phyloP scores from a whole-genome alignment of 2,329 filamentous ascomycete genomes.

The Colletotrichum zoysiae region DNA sequence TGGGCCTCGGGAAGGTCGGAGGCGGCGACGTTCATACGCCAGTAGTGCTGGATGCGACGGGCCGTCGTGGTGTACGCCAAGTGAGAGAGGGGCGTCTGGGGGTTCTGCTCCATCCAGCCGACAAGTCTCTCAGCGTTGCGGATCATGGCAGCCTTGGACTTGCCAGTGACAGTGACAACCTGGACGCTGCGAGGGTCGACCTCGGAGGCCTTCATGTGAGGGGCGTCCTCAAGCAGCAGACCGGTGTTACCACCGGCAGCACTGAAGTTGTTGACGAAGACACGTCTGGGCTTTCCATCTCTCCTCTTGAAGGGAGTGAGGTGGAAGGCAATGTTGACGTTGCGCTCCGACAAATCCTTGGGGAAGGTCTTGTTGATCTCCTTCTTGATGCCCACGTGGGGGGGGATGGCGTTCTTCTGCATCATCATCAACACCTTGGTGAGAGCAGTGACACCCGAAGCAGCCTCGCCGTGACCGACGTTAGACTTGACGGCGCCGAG shows the following conservation, averaged over 20 bases:
- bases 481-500: constrained; percentile 75
- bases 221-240: constrained; percentile 73
- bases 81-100: constrained; percentile 65
- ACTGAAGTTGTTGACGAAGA: constrained; percentile 77
- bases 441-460: constrained; percentile 72
- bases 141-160: constrained; percentile 67
- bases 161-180: constrained; percentile 70
- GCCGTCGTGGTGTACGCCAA: constrained; percentile 78
- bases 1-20: constrained; percentile 57
- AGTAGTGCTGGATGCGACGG: constrained; percentile 65
- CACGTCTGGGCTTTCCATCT: constrained; percentile 60
- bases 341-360: constrained; percentile 66
- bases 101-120: constrained; percentile 64
- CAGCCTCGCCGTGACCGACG: constrained; percentile 72
- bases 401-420: constrained; percentile 72
- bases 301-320: constrained; percentile 63
- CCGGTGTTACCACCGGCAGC: constrained; percentile 80
- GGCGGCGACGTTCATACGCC: constrained; percentile 59
- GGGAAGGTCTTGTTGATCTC: constrained; percentile 72
- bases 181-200: constrained; percentile 68
- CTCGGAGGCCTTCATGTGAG: constrained; percentile 58
- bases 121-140: constrained; percentile 69
- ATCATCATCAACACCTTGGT: constrained; percentile 76
- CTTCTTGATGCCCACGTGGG: constrained; percentile 76
- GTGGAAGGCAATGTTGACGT: constrained; percentile 70